Base-by-base conservation (phyloP, 495 filamentous ascomycete genomes). In the Aspergillus haitiensis region DNA sequence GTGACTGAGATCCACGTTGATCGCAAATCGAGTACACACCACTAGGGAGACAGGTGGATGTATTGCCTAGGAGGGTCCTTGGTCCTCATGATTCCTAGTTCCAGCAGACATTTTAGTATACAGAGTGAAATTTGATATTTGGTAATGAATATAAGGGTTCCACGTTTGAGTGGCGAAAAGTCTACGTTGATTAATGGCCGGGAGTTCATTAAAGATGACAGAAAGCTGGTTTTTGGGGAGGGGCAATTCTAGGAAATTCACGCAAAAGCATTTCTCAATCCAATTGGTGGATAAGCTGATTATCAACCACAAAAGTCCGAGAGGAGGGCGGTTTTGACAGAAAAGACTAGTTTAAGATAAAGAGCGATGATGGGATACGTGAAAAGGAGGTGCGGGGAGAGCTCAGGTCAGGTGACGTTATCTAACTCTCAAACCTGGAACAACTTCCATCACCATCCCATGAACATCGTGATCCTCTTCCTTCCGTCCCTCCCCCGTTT, bases 391-490 rank as follows among this genome's bases (percentile, higher is more conserved):
- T 52, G 59, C 59, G 59, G 59, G 59, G 59, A 60, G 59, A 61
- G 59, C 59, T 61, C 36, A 34, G 44, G 59, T 61, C 59, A 61
- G 42, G 51, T 61, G 59, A 61, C 53, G 33, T 55, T 27, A 47
- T 56, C 34, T 37, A 47, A 15, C 56, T 57, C 37, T 31, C 48
- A 52, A 52, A 47, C 33, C 44, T 12, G 34, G 3, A 36, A n/a
- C 32, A 40, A 39, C 53, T 15, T n/a, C 31, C 56, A 52, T 54
- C 35, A 13, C n/a, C 44, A 40, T 50, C 46, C 11, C 11, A 27
- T 27, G 1, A 27, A 27, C 54, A 37, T 36, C 54, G 53, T 11
- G 31, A 46, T 34, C 44, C 44, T 32, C 48, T 53, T 47, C 9
- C 7, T 39, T 46, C 18, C 21, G 3, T 36, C 9, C 8, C 31